Evolutionary conservation across 176 grass and related monocot species (phyloP), one percentile per base, ranked within the genome.

Genomic region (Paspalum notatum): DNA sequence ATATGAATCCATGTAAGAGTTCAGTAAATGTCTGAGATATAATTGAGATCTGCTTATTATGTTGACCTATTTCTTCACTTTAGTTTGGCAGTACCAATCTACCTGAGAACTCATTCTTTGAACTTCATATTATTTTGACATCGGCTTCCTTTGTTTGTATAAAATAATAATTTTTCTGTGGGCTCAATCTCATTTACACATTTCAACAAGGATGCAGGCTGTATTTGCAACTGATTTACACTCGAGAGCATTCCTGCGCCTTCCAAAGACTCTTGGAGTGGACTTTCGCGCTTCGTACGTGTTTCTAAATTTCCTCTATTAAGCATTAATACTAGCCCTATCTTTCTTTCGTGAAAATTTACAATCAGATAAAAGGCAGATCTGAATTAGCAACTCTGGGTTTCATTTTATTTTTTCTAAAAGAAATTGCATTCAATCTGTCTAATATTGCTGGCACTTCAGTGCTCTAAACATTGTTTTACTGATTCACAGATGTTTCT

Each of bases 281-380:
- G 95, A 98, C 82, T 98, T 98, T 14, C 95, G 95, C 79, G 95
- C 95, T 71, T 95, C 95, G 95, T 95, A 98, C 63, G 90, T 85
- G 71, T 20, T 79, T 90, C 24, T 80, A 9, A 54, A 50, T 66
- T 81, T 86, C 14, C 72, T 80, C 17, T 55, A 3, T 62, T 75
- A 77, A 57, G n/a, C 37, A 41, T 80, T 9, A 80, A 12, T 54
- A 55, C 1, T 54, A 52, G 11, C 2, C 37, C 32, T 78, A 66
- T 16, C 26, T 39, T 55, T 0, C 0, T 66, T 79, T 41, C 42
- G 12, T 66, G 7, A 16, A 78, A 66, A 52, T 53, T 64, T 78
- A 39, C 15, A 3, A 9, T 10, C 17, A 22, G 32, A 65, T 39
- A 65, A 27, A 76, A 17, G 1, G 68, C 59, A 58, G 9, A 12